Base-by-base conservation (phyloP, 1,139 yeast species). In the Dujonia santamariae region DNA sequence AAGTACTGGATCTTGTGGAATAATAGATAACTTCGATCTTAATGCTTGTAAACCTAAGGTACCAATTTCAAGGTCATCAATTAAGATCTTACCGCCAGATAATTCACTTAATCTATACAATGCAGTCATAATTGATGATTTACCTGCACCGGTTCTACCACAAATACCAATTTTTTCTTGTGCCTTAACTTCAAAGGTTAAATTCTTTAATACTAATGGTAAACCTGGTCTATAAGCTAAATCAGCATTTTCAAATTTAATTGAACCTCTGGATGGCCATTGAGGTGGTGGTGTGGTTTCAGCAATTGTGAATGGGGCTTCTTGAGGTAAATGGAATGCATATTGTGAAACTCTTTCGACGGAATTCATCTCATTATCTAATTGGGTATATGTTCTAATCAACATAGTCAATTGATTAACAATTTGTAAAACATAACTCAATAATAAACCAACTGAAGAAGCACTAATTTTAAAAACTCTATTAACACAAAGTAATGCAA, bases 91-190 rank as follows among this genome's bases (percentile, higher is more conserved):
- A 7, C 90, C 90, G 2, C 51, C 41, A n/a, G 61, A 50, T 26
- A 80, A 55, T 47, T 82, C 88, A 9, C 71, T 59, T 28, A 83
- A 56, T 36, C 92, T 67, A 54, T 75, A 83, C 37, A 83, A 58
- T 0, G 85, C 83, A 19, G 75, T 67, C 72, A 80, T 78, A 28
- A 83, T 77, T 2, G 86, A 76, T 15, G 83, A 74, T 54, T 83
- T 83, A 30, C 90, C 90, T 7, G 90, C 88, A 39, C 92, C 92
- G 1, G 90, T 83, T 47, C 90, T 72, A 17, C 92, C 92, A 59
- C 86, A 80, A 39, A 83, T 78, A 31, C 90, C 90, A 40, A 82
- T 67, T 50, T 80, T 81, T 51, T 80, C 79, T 12, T 76, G 72
- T 1, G 78, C 70, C 11, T 63, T 55, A 19, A 83, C 61, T 3